Conservation (phyloP, 768 basidiomycete species). For the Galerina sulciceps region DNA sequence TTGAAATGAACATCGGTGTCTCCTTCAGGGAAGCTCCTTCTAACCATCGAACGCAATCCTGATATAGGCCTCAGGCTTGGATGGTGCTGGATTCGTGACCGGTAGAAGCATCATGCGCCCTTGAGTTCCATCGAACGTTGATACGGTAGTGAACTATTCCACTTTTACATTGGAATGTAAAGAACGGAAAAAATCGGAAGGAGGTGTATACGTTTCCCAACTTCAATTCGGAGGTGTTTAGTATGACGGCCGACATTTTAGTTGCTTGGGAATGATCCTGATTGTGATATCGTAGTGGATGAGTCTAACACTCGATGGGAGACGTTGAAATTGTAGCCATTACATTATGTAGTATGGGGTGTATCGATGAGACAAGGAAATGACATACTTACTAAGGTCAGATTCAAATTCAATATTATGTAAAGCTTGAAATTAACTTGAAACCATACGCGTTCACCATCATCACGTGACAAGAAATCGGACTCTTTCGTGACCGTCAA, state of each 20-base stretch:
- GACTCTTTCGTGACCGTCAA: slow-evolving; percentile 15
- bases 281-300: slow-evolving; percentile 78
- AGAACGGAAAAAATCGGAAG: too few relatives aligned
- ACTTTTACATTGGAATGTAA: slow-evolving; percentile 54
- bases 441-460: too few relatives aligned
- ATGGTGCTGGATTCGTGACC: slow-evolving; percentile 58
- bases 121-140: slow-evolving; percentile 55
- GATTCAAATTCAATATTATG: too few relatives aligned
- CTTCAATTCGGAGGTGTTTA: slow-evolving; percentile 65
- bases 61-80: slow-evolving; percentile 72
- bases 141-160: slow-evolving; percentile 43
- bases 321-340: slow-evolving; percentile 48
- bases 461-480: slow-evolving; percentile 14
- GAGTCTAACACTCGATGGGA: slow-evolving; percentile 68
- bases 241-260: slow-evolving; percentile 61
- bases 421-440: too few relatives aligned
- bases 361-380: too few relatives aligned
- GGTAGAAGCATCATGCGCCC: slow-evolving; percentile 73
- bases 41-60: slow-evolving; percentile 54
- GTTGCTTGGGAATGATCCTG: slow-evolving; percentile 76
- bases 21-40: slow-evolving; percentile 58
- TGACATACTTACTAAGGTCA: too few relatives aligned
- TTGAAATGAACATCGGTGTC: slow-evolving; percentile 62
- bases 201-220: slow-evolving; percentile 51
- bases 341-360: too few relatives aligned